Conservation (phyloP, 2,329 filamentous ascomycete genomes). For the Clonostachys sp. region DNA sequence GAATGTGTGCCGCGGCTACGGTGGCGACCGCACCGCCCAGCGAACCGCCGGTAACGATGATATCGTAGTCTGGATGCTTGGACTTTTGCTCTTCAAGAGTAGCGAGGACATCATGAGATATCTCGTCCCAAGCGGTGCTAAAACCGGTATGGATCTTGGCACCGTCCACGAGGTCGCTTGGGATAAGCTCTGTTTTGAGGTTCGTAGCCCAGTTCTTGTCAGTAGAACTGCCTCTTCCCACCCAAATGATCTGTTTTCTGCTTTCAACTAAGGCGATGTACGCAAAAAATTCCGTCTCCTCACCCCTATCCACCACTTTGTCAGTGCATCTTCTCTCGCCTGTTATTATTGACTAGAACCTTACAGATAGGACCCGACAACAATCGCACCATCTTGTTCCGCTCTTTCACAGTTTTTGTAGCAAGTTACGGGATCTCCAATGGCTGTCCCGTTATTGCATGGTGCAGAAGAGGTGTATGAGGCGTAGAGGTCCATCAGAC, state of each 20-base stretch:
- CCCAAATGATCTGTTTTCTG: conserved; percentile 50
- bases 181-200: conserved; percentile 18
- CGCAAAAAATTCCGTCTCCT: conserved; percentile 38
- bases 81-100: conserved; percentile 37
- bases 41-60: conserved; percentile 64
- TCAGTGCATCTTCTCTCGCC: not conserved
- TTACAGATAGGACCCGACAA: conserved; percentile 34
- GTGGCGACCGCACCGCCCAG: conserved; percentile 62
- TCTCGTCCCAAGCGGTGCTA: conserved; percentile 49
- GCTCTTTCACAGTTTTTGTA: conserved; percentile 36
- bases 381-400: conserved; percentile 31
- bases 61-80: conserved; percentile 43
- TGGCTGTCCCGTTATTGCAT: conserved; percentile 38
- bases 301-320: conserved; percentile 20
- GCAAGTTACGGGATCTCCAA: conserved; percentile 36
- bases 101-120: conserved; percentile 31
- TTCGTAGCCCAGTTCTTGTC: conserved; percentile 60
- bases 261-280: conserved; percentile 45
- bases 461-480: conserved; percentile 48
- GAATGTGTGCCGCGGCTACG: conserved; percentile 52
- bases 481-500: conserved; percentile 38
- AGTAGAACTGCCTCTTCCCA: conserved; percentile 53
- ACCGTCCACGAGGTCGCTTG: conserved; percentile 23
- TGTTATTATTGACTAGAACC: conserved; percentile 7
- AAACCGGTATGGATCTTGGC: conserved; percentile 57